Evolutionary conservation across 2,329 filamentous ascomycete species (phyloP), one percentile per base, ranked within the genome.

Genomic region (Madurella mycetomatis): DNA sequence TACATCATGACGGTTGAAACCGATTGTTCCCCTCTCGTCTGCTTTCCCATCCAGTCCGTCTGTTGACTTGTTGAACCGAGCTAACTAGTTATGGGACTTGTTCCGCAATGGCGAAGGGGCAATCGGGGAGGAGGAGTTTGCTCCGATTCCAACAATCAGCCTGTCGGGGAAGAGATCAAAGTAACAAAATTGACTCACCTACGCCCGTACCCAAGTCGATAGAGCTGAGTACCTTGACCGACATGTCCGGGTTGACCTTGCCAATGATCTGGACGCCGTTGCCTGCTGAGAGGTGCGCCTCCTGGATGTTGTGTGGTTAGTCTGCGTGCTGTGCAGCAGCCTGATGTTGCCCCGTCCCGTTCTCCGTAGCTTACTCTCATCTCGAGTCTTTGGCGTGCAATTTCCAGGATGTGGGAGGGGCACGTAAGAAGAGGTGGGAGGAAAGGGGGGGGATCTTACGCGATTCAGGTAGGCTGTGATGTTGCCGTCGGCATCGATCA

Each of bases 261-360:
- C 88, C 89, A 58, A 92, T 87, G 59, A 94, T 73, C 66, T 94
- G 88, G 9, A 85, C 85, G 9, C 81, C 84, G 66, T 89, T 86
- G 47, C 85, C 84, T 49, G 84, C 77, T 19, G 80, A 76, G 18
- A 92, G 80, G 64, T 90, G 87, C 1, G 82, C 75, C 56, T 92
- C 87, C 88, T 91, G 52, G 37, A 34, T 16, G 11, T 44, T 16
- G 16, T 18, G 17, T 39, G 5, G 41, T 52, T 25, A 51, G 51
- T 49, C 34, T 15, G 42, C 9, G 13, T 37, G 34, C 9, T 37
- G 11, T 37, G 34, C 34, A 37, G 34, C 2, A 2, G 34, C 11
- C 34, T 15, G 34, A 37, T 37, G 34, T 37, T 5, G 34, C 34
- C 34, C 31, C 9, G 34, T 9, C 9, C 34, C 9, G 11, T 37